phyloP scores from a whole-genome alignment of 2,329 filamentous ascomycete genomes.

The Xylogone sp. region DNA sequence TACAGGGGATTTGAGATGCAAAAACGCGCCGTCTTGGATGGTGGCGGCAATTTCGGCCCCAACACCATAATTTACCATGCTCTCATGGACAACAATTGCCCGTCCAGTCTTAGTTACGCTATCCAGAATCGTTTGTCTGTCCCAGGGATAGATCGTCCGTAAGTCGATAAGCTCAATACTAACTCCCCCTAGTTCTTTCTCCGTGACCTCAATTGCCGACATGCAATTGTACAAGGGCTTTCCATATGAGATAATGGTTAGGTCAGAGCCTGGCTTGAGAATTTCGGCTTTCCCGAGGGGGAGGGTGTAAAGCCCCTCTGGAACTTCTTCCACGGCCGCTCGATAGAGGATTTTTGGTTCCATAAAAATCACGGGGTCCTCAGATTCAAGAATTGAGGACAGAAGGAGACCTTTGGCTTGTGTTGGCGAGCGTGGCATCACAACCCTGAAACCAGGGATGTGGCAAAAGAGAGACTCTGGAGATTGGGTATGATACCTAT shows the following conservation, averaged over 20 bases:
- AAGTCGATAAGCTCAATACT: slow-evolving; percentile 84
- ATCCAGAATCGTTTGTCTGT: slow-evolving; percentile 72
- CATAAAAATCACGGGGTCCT: slow-evolving; percentile 89
- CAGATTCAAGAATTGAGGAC: slow-evolving; percentile 67
- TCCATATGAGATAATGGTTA: slow-evolving; percentile 86
- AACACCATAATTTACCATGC: slow-evolving; percentile 85
- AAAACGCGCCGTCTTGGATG: slow-evolving; percentile 81
- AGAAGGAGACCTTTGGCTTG: slow-evolving; percentile 88
- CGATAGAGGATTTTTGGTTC: slow-evolving; percentile 93
- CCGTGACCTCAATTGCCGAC: slow-evolving; percentile 69
- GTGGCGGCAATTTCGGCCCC: slow-evolving; percentile 86
- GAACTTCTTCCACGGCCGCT: slow-evolving; percentile 88
- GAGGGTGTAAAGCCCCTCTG: slow-evolving; percentile 73
- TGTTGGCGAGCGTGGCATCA: slow-evolving; percentile 79
- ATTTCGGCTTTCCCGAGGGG: slow-evolving; percentile 84
- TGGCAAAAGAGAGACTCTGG: slow-evolving; percentile 88
- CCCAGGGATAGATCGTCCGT: slow-evolving; percentile 88
- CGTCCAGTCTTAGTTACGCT: slow-evolving; percentile 86
- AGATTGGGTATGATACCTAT: slow-evolving; percentile 77
- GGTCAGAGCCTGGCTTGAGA: slow-evolving; percentile 71
- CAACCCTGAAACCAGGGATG: slow-evolving; percentile 77
- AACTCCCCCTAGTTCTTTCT: slow-evolving; percentile 72
- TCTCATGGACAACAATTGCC: slow-evolving; percentile 86
- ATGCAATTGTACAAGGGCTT: slow-evolving; percentile 84
- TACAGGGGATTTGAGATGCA: slow-evolving; percentile 81